These are phyloP conservation scores for Trichomonascaceae sp. DNA, from an alignment of 1,139 yeast species.

Conservation along the genomic window DNA sequence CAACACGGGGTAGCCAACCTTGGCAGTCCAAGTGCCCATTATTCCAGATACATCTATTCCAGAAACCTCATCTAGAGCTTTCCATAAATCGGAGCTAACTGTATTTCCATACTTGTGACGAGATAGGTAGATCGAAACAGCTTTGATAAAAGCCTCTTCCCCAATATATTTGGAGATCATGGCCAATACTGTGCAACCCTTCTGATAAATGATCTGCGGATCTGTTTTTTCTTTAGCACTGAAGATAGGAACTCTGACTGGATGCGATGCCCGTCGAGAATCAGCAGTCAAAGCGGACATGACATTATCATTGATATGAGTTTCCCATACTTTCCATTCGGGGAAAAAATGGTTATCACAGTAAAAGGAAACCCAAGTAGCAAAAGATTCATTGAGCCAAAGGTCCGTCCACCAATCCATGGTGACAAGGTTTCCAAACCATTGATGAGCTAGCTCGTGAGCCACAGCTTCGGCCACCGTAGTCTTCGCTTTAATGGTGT, in stretches of 20 bases:
- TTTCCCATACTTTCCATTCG: conserved; percentile 65
- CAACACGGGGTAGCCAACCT: conserved; percentile 60
- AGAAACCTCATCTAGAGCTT: conserved; percentile 48
- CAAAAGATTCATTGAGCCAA: conserved; percentile 81
- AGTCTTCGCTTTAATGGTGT: conserved; percentile 47
- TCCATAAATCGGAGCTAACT: conserved; percentile 55
- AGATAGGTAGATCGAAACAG: conserved; percentile 62
- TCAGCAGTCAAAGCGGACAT: conserved; percentile 62
- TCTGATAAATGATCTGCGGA: conserved; percentile 68
- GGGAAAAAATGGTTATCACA: conserved; percentile 63
- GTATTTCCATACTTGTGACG: conserved; percentile 53
- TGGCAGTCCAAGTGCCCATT: conserved; percentile 58
- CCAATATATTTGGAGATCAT: conserved; percentile 70
- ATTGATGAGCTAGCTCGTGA: conserved; percentile 79
- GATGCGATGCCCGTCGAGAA: conserved; percentile 68
- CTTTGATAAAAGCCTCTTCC: conserved; percentile 57
- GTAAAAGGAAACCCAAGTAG: conserved; percentile 72
- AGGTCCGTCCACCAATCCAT: conserved; percentile 86
- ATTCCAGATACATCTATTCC: conserved; percentile 48
- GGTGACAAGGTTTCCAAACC: conserved; percentile 79
- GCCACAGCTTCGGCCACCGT: conserved; percentile 75
- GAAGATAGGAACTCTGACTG: conserved; percentile 69
- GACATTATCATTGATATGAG: conserved; percentile 56
- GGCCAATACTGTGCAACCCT: conserved; percentile 69
- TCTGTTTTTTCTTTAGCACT: conserved; percentile 70